These are phyloP conservation scores for Xerocomellus intermedius DNA, from an alignment of 768 basidiomycete species.

Conservation along the genomic window DNA sequence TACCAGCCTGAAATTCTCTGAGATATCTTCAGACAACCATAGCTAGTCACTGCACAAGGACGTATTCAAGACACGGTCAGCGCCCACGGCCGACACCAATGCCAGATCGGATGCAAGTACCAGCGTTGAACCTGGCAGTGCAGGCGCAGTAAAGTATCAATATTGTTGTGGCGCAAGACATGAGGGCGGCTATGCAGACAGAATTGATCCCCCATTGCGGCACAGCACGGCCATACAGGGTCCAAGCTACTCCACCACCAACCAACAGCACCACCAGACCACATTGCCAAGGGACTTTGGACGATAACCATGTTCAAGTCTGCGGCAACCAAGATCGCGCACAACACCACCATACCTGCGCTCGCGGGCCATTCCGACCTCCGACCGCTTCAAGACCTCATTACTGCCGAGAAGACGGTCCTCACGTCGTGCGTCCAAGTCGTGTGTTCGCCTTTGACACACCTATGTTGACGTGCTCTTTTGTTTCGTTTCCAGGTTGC, in stretches of 20 bases:
- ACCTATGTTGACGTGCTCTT: background rate
- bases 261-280: background rate
- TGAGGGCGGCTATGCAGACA: background rate
- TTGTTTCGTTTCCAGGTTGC: constrained; percentile 42
- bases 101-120: no score
- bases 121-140: no score
- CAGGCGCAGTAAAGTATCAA: no score
- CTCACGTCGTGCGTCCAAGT: constrained; percentile 58
- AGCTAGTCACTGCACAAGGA: no score
- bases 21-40: no score
- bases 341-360: constrained; percentile 79
- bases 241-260: constrained; percentile 5
- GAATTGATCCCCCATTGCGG: background rate
- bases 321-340: constrained; percentile 81
- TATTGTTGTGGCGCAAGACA: no score
- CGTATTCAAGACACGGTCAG: no score
- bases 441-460: background rate
- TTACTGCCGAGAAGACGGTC: constrained; percentile 83
- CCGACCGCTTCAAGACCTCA: constrained; percentile 81
- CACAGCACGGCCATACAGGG: constrained; percentile 3
- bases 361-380: constrained; percentile 75
- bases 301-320: constrained; percentile 63
- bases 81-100: no score
- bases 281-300: background rate
- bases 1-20: no score